phyloP scores from a whole-genome alignment of 805 yeast species.

The Starmerella apicola region DNA sequence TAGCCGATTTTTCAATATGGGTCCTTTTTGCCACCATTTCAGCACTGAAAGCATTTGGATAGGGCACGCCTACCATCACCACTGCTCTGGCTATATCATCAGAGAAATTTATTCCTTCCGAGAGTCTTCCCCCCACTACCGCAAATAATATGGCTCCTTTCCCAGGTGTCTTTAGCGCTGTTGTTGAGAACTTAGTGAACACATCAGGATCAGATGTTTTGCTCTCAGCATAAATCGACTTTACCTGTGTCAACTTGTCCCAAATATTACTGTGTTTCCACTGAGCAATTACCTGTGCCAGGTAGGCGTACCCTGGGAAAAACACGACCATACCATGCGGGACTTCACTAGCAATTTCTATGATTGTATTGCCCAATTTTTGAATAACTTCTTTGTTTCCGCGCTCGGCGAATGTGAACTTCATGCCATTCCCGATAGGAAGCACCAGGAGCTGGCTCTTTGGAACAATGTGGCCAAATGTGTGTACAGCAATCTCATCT shows the following conservation, averaged over 20 bases:
- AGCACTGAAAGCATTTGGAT: conserved; percentile 72
- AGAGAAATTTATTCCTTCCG: conserved; percentile 87
- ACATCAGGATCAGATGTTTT: conserved; percentile 27
- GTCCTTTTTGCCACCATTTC: conserved; percentile 62
- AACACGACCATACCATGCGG: conserved; percentile 74
- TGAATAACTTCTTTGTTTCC: conserved; percentile 34
- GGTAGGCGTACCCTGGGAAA: conserved; percentile 72
- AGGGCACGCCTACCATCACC: conserved; percentile 78
- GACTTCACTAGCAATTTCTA: conserved; percentile 33
- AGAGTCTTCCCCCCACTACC: conserved; percentile 84
- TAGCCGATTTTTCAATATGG: conserved; percentile 45
- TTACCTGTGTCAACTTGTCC: conserved; percentile 27
- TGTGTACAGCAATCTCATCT: conserved; percentile 38
- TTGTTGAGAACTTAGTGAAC: conserved; percentile 39
- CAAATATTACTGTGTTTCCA: conserved; percentile 38
- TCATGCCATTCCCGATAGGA: conserved; percentile 37
- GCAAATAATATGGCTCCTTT: conserved; percentile 61
- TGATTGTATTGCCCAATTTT: conserved; percentile 40
- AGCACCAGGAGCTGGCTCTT: conserved; percentile 50
- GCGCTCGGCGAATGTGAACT: conserved; percentile 61
- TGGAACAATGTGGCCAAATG: conserved; percentile 81
- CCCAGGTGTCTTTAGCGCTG: conserved; percentile 24
- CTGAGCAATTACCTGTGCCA: conserved; percentile 35
- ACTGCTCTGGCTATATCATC: conserved; percentile 82
- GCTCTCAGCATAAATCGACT: conserved; percentile 41